Evolutionary conservation across 306 rosid species (phyloP), one percentile per base, ranked within the genome.

Genomic region (Geum urbanum): DNA sequence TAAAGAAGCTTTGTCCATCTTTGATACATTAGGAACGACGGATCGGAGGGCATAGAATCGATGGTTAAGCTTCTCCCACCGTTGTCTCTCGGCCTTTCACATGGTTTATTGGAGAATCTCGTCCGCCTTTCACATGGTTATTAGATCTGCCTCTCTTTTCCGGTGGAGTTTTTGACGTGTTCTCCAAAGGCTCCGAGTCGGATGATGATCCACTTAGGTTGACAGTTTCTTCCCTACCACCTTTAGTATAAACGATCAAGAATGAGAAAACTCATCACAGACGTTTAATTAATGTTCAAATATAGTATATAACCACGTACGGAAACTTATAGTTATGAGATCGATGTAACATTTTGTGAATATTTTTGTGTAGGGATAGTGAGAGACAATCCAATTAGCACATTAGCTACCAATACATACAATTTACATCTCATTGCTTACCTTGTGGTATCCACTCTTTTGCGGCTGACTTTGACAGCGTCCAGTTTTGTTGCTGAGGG

Each of bases 1-100:
- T 7, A 88, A 46, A 13, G 95, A 88, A 3, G 89, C 91, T 46
- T 88, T 88, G 83, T 88, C 95, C 95, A 88, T 86, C 69, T 78
- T 88, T 0, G 95, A 88, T 3, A 88, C 88, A 41, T 86, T 82
- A 0, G 95, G 95, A 8, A 88, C 95, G 0, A 69, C 91, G 0
- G 95, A 78, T 5, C 95, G 82, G 7, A 88, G 89, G 9, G 87
- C 84, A 40, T 88, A 88, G 82, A 88, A 88, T 12, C 95, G 71
- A 18, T 81, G 81, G 59, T 88, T 88, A 3, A 84, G 82, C 69
- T 77, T 79, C 72, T 81, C 83, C 9, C 91, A 64, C 5, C 91
- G 66, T 19, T 84, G 89, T 58, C 91, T 76, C 79, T 88, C 91
- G 0, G 91, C 91, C 66, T 86, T 86, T 89, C 52, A 88, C 91